A percentile compares a stretch with the other conserved stretches of the same genome.
Conservation (phyloP, 768 basidiomycete species). For the Lactarius trivialis region DNA sequence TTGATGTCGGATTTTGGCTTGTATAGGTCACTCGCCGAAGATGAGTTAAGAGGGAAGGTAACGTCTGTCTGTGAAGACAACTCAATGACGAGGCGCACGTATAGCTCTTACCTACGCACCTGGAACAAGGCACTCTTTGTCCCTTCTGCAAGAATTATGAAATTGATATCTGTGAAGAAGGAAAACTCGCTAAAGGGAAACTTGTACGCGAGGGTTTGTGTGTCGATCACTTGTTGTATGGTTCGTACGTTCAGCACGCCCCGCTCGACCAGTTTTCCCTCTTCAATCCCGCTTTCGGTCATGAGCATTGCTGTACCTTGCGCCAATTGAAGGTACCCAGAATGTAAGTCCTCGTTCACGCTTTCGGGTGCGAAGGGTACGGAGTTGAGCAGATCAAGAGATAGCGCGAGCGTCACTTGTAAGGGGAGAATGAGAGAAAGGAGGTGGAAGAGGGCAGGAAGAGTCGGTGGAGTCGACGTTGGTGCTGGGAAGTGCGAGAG, state of each 20-base stretch:
- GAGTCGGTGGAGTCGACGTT: neutral
- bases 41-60: constrained; percentile 40
- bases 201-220: constrained; percentile 62
- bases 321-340: constrained; percentile 70
- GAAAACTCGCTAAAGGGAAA: constrained; percentile 72
- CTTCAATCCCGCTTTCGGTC: constrained; percentile 59
- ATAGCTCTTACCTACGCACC: constrained; percentile 32
- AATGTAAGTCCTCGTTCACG: constrained; percentile 65
- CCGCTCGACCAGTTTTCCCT: constrained; percentile 57
- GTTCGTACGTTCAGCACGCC: constrained; percentile 60
- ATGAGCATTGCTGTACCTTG: constrained; percentile 52
- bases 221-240: constrained; percentile 54
- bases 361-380: constrained; percentile 55
- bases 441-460: constrained; percentile 47
- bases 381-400: constrained; percentile 55
- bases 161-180: constrained; percentile 69
- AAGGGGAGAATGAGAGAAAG: constrained; percentile 56
- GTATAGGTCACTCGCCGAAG: constrained; percentile 39
- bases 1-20: constrained; percentile 38
- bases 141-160: constrained; percentile 56
- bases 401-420: constrained; percentile 49
- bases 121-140: constrained; percentile 67
- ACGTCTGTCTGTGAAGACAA: constrained; percentile 46
- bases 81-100: neutral
- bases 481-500: constrained; percentile 56